Base-by-base conservation (phyloP, 1,284 basidiomycete species). In the Xanthoconium separans region DNA sequence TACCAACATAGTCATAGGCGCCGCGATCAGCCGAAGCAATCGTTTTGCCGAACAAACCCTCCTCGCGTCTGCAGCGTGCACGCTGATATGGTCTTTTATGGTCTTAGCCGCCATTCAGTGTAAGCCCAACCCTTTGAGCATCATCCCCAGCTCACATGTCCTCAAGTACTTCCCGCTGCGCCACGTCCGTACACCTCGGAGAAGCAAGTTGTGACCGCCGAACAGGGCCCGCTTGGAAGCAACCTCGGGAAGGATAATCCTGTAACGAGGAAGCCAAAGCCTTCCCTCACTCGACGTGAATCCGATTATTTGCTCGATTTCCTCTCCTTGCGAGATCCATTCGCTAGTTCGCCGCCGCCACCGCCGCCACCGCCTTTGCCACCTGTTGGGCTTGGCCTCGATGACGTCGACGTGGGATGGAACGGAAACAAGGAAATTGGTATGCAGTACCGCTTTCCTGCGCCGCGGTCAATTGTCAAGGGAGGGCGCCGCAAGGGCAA, bases 311-410 rank as follows among this genome's bases (percentile, higher is more conserved):
- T 64, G 0, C 57, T 70, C 24, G 67, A 69, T 52, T 69, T 72
- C 43, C 68, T 72, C 52, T 72, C 69, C 15, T 51, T 69, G 55
- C 68, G 66, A 49, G 70, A 69, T 47, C 67, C 67, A 15, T 69
- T 69, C 2, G 67, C 67, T 16, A 71, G 70, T 24, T 65, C 55
- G 0, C 67, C 70, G 16, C 70, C 70, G 5, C 67, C 70, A 13
- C 70, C 69, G 5, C 65, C 56, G 12, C 70, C 62, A 6, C 70
- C 69, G 1, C 70, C 67, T 30, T 54, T 70, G 12, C 63, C 67
- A 15, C 58, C 68, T 11, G 13, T 60, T 2, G 62, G 58, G 13
- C 59, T 72, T 24, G 65, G 58, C 24, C 62, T 70, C 29, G 60
- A 67, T 11, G 67, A 72, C 42, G 55, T 65, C 10, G 65, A 69